Evolutionary conservation across 768 basidiomycete genomes (phyloP).

Genomic region (Podaxis pistillaris): DNA sequence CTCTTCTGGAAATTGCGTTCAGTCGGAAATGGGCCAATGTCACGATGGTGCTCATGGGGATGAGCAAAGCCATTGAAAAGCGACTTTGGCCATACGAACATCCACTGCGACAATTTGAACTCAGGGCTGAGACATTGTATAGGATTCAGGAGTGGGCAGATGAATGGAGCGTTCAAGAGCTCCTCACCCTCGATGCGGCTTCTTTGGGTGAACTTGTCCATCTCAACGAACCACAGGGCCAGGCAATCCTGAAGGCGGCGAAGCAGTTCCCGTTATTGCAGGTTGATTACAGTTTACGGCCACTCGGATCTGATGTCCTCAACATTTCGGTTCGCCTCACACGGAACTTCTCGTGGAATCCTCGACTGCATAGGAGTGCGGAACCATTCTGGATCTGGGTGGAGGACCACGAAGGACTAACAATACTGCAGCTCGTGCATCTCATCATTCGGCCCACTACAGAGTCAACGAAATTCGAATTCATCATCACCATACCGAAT

Average conservation of each 20-base stretch:
- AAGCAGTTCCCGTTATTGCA: conserved; percentile 78
- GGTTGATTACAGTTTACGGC: conserved; percentile 70
- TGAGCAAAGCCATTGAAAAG: conserved; percentile 93
- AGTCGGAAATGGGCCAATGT: conserved; percentile 90
- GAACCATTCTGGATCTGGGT: conserved; percentile 98
- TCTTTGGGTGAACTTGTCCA: conserved; percentile 80
- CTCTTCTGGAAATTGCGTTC: conserved; percentile 90
- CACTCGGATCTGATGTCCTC: conserved; percentile 81
- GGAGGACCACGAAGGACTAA: conserved; percentile 79
- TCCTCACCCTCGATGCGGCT: conserved; percentile 62
- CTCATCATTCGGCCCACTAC: conserved; percentile 71
- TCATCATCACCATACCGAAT: conserved; percentile 72
- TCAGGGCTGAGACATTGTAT: conserved; percentile 77
- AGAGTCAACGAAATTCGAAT: conserved; percentile 60
- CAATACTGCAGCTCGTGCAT: conserved; percentile 79
- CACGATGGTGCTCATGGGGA: conserved; percentile 74
- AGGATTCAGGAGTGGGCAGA: conserved; percentile 79
- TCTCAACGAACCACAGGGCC: conserved; percentile 83
- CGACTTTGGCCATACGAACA: conserved; percentile 95
- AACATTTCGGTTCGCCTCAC: conserved; percentile 65
- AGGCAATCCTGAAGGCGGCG: conserved; percentile 74
- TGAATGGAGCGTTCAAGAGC: conserved; percentile 72
- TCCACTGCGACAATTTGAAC: conserved; percentile 77
- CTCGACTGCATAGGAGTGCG: conserved; percentile 64
- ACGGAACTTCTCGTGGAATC: conserved; percentile 78